These are phyloP conservation scores for Flammula alnicola DNA, from an alignment of 1,284 basidiomycete species.

Conservation along the genomic window DNA sequence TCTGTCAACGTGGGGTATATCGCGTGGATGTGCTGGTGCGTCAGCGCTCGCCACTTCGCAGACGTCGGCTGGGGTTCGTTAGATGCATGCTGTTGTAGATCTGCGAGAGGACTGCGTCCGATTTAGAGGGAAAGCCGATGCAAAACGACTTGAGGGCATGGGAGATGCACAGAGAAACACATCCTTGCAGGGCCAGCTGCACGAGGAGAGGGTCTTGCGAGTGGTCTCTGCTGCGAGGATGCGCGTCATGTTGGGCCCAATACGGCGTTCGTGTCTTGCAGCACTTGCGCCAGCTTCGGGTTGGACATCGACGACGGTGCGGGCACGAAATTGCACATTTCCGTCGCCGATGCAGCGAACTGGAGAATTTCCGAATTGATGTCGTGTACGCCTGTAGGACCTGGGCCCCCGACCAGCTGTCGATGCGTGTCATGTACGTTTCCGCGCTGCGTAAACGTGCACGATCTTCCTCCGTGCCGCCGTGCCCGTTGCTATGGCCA, in stretches of 20 bases:
- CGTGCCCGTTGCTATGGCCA: slow-evolving; percentile 27
- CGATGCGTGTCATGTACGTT: slow-evolving; percentile 71
- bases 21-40: slow-evolving; percentile 67
- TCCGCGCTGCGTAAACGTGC: slow-evolving; percentile 61
- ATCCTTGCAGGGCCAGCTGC: slow-evolving; percentile 73
- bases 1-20: slow-evolving; percentile 70
- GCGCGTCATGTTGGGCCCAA: slow-evolving; percentile 61
- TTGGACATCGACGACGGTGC: slow-evolving; percentile 35
- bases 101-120: slow-evolving; percentile 66
- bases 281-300: slow-evolving; percentile 47
- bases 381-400: slow-evolving; percentile 77
- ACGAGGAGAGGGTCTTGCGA: slow-evolving; percentile 75
- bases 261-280: slow-evolving; percentile 63
- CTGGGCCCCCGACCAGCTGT: slow-evolving; percentile 76
- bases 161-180: slow-evolving; percentile 64
- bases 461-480: slow-evolving; percentile 46
- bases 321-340: slow-evolving; percentile 58
- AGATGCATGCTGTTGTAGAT: slow-evolving; percentile 64
- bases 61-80: slow-evolving; percentile 73
- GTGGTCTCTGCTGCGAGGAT: slow-evolving; percentile 67
- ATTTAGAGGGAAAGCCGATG: slow-evolving; percentile 70
- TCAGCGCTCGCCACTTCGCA: slow-evolving; percentile 72
- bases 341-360: slow-evolving; percentile 73
- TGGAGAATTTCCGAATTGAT: slow-evolving; percentile 79
- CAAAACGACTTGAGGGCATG: slow-evolving; percentile 71